Evolutionary conservation across 345 rosid genomes (phyloP), one percentile per base, ranked within the genome.

Genomic region (Passiflora organensis): DNA sequence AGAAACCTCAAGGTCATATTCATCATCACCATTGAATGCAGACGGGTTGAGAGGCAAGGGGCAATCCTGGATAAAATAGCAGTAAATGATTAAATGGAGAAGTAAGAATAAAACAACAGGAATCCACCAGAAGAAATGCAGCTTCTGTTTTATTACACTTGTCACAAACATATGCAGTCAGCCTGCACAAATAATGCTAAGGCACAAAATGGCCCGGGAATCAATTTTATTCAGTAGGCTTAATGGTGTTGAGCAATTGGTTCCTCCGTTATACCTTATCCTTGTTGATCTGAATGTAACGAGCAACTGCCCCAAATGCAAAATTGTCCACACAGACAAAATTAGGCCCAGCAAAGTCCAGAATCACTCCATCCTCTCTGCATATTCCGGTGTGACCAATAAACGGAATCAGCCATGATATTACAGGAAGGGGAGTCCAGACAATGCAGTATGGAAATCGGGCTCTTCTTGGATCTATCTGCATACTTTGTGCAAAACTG

Each of bases 321-420:
- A 91, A 88, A 54, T 80, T 81, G 64, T 91, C 96, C 10, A 88
- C 89, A 39, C 82, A 88, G 6, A 91, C 95, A 25, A 84, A 88
- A 73, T 91, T 86, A 34, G 98, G 95, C 53, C 98, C 98, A 13
- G 96, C 96, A 67, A 91, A 88, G 72, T 88, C 98, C 53, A 86
- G 74, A 55, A 88, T 84, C 24, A 86, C 82, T 15, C 96, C 98
- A 71, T 91, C 96, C 77, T 88, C 93, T 75, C 93, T 74, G 75
- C 96, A 88, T 16, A 86, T 91, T 28, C 93, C 96, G 15, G 79
- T 58, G 50, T 88, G 96, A 48, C 95, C 98, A 6, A 91, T 73
- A 76, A 91, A 88, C 60, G 96, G 95, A 70, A 91, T 64, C 48
- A 91, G 51, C 95, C 98, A 86, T 39, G 98, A 86, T 56, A 86